Base-by-base conservation (phyloP, 352 stramenopile genomes). In the Pythium aristosporum region DNA sequence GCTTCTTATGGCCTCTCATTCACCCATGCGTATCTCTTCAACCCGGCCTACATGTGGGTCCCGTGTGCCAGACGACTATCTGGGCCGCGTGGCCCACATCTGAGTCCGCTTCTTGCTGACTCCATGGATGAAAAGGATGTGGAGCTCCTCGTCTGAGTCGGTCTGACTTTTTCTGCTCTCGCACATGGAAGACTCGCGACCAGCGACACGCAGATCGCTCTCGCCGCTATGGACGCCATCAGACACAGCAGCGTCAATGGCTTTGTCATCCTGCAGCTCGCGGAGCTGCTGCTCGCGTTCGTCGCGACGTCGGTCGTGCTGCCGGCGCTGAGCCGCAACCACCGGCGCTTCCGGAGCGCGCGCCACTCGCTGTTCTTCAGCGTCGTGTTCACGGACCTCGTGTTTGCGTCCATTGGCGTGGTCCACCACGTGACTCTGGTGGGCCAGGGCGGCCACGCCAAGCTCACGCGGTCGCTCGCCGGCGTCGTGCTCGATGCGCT, bases 361-460 rank as follows among this genome's bases (percentile, higher is more conserved):
- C 54, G 54, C 54, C 62, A 63, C 48, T 59, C 51, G 41, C 69
- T 89, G 36, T 87, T 79, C 59, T 81, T 80, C 60, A 80, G 72
- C 23, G 71, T 85, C 42, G 64, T 85, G 9, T 75, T 87, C 55
- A 78, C 76, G 10, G 80, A 89, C 70, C 80, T 74, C 72, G 61
- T 86, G 21, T 83, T 89, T 54, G 72, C 73, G 5, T 68, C 72
- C 34, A 63, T 73, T n/a, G 78, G 78, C 4, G 75, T 82, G 4
- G 57, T 87, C 49, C 80, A 75, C 57, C 72, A 86, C 43, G 77
- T 80, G 5, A 76, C 85, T 62, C 61, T 84, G 49, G 69, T 89
- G 59, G 75, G 81, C 48, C 77, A 85, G 67, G 74, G 75, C 23
- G 65, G 71, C 21, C 47, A 53, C 7, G 64, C 71, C 11, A 76